Evolutionary conservation across 2,329 filamentous ascomycete species (phyloP).

Genomic region (Gremmenia infestans): DNA sequence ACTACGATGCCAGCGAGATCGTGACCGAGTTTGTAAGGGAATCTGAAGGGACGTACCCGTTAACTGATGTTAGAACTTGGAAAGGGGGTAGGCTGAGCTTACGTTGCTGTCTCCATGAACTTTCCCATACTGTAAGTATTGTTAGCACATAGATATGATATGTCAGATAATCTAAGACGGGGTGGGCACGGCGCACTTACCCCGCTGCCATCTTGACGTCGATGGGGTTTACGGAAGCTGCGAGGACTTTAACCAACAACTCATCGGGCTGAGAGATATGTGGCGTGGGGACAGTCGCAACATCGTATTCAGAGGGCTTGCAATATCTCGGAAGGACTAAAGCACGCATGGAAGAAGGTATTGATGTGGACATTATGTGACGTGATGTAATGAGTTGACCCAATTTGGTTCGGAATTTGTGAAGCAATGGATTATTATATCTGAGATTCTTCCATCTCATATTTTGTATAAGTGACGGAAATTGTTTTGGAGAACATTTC

Average conservation of each 20-base stretch:
- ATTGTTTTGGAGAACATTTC: no score
- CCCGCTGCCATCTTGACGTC: slow-evolving; percentile 38
- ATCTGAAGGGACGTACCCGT: slow-evolving; percentile 22
- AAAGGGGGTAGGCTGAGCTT: not conserved
- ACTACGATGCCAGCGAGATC: slow-evolving; percentile 38
- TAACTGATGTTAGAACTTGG: not conserved
- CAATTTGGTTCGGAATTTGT: no score
- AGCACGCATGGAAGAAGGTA: slow-evolving; percentile 25
- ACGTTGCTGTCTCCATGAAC: slow-evolving; percentile 3
- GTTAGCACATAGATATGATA: not conserved
- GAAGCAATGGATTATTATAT: no score
- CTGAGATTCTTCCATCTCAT: no score
- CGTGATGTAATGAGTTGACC: no score
- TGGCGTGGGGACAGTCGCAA: slow-evolving; percentile 41
- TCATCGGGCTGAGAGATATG: slow-evolving; percentile 39
- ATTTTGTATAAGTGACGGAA: no score
- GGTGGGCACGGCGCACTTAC: slow-evolving; percentile 1
- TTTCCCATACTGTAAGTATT: slow-evolving; percentile 3
- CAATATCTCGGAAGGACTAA: slow-evolving; percentile 21
- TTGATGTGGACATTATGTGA: not conserved
- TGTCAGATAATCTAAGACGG: not conserved
- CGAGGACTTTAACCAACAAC: slow-evolving; percentile 41
- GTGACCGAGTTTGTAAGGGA: slow-evolving; percentile 41
- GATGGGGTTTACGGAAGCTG: slow-evolving; percentile 41
- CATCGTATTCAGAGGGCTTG: slow-evolving; percentile 28